A percentile compares a stretch with the other conserved stretches of the same genome.
These are phyloP conservation scores for Tetracladium marchalianum DNA, from an alignment of 495 filamentous ascomycete species.

Conservation along the genomic window DNA sequence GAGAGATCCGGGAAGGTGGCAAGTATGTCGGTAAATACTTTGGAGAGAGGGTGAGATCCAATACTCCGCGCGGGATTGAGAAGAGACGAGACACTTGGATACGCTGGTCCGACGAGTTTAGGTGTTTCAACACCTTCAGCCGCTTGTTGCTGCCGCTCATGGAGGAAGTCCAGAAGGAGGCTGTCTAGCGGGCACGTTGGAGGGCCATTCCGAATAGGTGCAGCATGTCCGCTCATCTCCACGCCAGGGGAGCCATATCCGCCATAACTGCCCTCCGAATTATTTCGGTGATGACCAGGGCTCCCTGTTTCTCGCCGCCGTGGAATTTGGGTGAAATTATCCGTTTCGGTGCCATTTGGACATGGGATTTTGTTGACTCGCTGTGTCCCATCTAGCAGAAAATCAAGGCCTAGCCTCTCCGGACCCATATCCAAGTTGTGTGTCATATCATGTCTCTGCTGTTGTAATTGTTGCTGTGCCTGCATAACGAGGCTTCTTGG, in stretches of 20 bases:
- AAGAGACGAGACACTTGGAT: conserved; percentile 66
- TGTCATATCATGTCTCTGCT: conserved; percentile 43
- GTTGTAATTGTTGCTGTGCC: conserved; percentile 26
- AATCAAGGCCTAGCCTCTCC: conserved; percentile 58
- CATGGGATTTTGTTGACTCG: conserved; percentile 16
- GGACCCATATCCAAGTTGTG: conserved; percentile 48
- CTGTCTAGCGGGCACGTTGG: conserved; percentile 65
- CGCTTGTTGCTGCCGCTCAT: conserved; percentile 53
- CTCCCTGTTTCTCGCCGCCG: conserved; percentile 16
- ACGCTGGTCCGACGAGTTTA: conserved; percentile 59
- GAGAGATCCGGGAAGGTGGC: conserved; percentile 61
- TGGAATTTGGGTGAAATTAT: conserved; percentile 24
- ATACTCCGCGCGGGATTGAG: conserved; percentile 52
- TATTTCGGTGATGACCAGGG: conserved; percentile 15
- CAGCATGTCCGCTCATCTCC: conserved; percentile 19
- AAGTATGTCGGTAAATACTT: conserved; percentile 74
- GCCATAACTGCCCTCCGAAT: conserved; percentile 9
- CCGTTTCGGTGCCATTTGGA: conserved; percentile 18
- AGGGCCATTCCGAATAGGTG: conserved; percentile 46
- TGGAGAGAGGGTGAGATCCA: conserved; percentile 64
- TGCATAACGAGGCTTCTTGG: conserved; percentile 1
- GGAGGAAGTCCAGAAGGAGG: conserved; percentile 67
- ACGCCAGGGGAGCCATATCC: not conserved
- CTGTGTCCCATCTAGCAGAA: conserved; percentile 46
- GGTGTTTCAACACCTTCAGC: conserved; percentile 47